These are phyloP conservation scores for Hypoxylon subgilvum DNA, from an alignment of 495 filamentous ascomycete species.

Conservation along the genomic window DNA sequence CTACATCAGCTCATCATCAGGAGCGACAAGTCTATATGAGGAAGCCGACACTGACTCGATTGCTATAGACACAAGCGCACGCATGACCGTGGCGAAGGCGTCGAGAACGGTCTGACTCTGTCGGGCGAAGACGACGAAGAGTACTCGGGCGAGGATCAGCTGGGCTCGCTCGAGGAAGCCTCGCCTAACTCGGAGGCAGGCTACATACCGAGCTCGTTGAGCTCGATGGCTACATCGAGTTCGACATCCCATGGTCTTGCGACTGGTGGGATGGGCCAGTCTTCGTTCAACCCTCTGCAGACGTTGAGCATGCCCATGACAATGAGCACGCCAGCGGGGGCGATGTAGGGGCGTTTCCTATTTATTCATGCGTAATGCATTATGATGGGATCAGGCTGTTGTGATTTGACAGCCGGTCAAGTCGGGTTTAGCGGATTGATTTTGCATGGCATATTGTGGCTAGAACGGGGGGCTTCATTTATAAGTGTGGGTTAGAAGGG, in stretches of 20 bases:
- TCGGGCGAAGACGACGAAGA: conserved; percentile 81
- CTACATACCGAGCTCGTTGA: conserved; percentile 55
- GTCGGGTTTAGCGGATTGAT: conserved; percentile 29
- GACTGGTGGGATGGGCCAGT: conserved; percentile 42
- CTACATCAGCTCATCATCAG: conserved; percentile 45
- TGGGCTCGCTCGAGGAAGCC: conserved; percentile 75
- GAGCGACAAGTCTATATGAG: conserved; percentile 26
- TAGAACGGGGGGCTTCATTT: conserved; percentile 32
- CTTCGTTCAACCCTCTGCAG: conserved; percentile 57
- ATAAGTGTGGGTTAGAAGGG: conserved; percentile 20
- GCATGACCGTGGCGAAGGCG: conserved; percentile 78
- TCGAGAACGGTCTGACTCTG: conserved; percentile 68
- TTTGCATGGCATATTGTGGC: conserved; percentile 22
- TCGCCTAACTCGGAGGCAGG: conserved; percentile 68
- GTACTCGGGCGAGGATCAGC: conserved; percentile 69
- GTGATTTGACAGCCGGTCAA: conserved; percentile 5
- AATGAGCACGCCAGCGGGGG: conserved; percentile 50
- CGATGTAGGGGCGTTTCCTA: conserved; percentile 27
- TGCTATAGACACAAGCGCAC: conserved; percentile 84
- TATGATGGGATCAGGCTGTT: conserved; percentile 14
- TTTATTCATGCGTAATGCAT: conserved; percentile 13
- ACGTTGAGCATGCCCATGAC: conserved; percentile 64
- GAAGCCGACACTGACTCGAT: conserved; percentile 43
- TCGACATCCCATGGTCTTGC: conserved; percentile 36
- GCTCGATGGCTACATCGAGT: conserved; percentile 46